Evolutionary conservation across 1,284 basidiomycete genomes (phyloP), one percentile per base, ranked within the genome.

Genomic region (Sporisorium scitamineum): DNA sequence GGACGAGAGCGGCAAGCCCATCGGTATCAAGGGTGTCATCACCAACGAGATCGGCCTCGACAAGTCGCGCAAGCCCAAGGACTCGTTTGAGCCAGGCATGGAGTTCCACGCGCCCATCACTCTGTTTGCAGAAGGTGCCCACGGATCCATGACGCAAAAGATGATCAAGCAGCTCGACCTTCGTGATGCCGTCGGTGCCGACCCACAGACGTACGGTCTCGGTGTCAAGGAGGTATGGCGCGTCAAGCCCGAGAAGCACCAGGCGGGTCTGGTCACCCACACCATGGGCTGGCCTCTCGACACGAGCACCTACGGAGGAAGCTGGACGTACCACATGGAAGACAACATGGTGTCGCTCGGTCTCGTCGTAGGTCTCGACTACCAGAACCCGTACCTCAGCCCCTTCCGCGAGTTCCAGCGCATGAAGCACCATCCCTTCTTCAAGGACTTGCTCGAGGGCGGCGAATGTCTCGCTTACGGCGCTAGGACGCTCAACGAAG

Each of bases 151-250:
- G 31, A 91, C 93, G 14, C 96, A 97, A 86, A 89, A 92, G 76
- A 90, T 92, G 11, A 91, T 95, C 72, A 88, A 89, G 55, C 90
- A 91, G 82, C 95, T 96, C 86, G 88, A 91, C 59, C 88, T 98
- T 34, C 89, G 94, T 26, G 90, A 93, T 52, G 68, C 67, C 3
- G 84, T 83, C 9, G 89, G 91, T 39, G 87, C 87, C 16, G 93
- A 98, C 86, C 92, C 93, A 3, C 97, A 99, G 87, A 99, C 96
- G 1, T 99, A 98, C 83, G 96, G 93, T 0, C 91, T 99, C 64
- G 96, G 97, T 10, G 88, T 99, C 79, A 99, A 99, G 88, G 96
- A 99, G 87, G 95, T 99, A 5, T 99, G 96, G 97, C 90, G 93
- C 55, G 91, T 99, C 18, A 91, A 91, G 70, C 90, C 90, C 24